Base-by-base conservation (phyloP, 768 basidiomycete species). In the Amanita pseudoporphyria region DNA sequence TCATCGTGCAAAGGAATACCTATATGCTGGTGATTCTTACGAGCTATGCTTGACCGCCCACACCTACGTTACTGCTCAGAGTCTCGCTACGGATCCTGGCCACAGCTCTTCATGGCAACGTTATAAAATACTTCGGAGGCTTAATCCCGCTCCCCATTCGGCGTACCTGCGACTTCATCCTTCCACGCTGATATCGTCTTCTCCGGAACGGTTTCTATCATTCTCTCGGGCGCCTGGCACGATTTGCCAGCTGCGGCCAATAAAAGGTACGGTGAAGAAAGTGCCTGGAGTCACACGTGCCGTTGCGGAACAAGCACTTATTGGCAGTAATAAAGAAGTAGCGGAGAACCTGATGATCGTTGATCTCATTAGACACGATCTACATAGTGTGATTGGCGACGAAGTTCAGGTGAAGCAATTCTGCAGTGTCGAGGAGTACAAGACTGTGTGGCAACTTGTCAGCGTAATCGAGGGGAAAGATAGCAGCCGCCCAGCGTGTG, bases 301-400 rank as follows among this genome's bases (percentile, higher is more conserved):
- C 48, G 74, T 79, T 42, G 83, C 83, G n/a, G 81, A 84, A 57
- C 57, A 81, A 64, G 63, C 74, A 12, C 65, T 86, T 50, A 71
- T 70, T 12, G 82, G 83, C 5, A 85, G 77, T 62, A 71, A 68
- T 37, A 98, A 98, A 63, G 94, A 98, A 64, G 81, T 94, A 1
- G 94, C 93, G 0, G 94, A 97, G 69, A 98, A 98, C 62, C 66
- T 98, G 50, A 97, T 98, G 94, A 96, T 98, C 54, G 94, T 96
- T 21, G 94, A 97, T 62, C 78, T 98, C 42, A 95, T 95, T 58
- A 80, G 92, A 30, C 88, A 96, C 56, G 94, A 98, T 66, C 70
- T 98, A 30, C 82, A 94, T 56, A 80, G 80, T 26, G 82, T 85
- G 48, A 77, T 95, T 16, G 89, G 88, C 1, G 83, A 87, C 33